These are phyloP conservation scores for Chaetomiaceae sp. DNA, from an alignment of 2,329 filamentous ascomycete species.

Conservation along the genomic window DNA sequence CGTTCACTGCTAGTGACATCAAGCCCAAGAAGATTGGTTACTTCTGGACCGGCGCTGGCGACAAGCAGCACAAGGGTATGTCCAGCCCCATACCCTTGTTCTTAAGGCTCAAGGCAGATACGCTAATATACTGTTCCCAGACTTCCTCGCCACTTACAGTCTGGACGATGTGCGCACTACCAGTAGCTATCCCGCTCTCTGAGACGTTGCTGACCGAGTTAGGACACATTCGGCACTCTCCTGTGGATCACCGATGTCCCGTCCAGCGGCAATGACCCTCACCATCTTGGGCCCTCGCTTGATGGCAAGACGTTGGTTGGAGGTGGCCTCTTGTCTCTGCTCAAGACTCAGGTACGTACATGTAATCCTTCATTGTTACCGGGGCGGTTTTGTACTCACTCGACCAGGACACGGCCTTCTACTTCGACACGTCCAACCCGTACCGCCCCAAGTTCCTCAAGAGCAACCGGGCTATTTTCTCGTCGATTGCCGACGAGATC, in stretches of 20 bases:
- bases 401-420: conserved; percentile 51
- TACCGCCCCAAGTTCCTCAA: conserved; percentile 57
- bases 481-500: conserved; percentile 59
- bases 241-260: conserved; percentile 56
- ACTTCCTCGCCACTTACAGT: conserved; percentile 55
- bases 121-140: conserved; percentile 19
- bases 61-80: conserved; percentile 49
- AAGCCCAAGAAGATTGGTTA: conserved; percentile 64
- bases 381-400: neutral
- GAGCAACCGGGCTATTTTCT: conserved; percentile 55
- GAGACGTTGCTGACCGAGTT: neutral
- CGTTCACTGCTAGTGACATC: conserved; percentile 50
- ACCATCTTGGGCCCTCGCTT: conserved; percentile 51
- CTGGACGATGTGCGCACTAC: conserved; percentile 40
- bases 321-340: conserved; percentile 53
- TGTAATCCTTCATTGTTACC: too few relatives aligned
- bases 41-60: conserved; percentile 59
- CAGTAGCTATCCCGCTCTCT: neutral
- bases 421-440: conserved; percentile 56
- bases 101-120: neutral
- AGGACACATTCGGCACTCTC: conserved; percentile 58
- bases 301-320: conserved; percentile 56
- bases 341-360: conserved; percentile 47
- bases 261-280: conserved; percentile 55
- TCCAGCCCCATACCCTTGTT: neutral